phyloP scores from a whole-genome alignment of 2,329 filamentous ascomycete species.

The Canariomyces notabilis region DNA sequence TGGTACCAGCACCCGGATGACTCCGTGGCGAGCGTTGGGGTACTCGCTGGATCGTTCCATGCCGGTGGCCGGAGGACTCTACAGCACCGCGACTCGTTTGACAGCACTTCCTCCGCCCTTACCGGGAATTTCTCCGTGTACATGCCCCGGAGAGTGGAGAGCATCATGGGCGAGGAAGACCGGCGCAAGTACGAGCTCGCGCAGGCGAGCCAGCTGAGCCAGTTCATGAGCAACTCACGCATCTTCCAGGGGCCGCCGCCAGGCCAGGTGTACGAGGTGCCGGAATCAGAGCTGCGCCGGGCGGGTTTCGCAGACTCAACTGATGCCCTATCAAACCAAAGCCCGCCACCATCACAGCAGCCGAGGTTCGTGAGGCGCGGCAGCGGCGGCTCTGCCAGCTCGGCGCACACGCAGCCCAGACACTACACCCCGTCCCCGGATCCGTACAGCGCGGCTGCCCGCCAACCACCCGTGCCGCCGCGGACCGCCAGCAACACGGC shows the following conservation, averaged over 20 bases:
- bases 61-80: conserved; percentile 35
- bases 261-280: conserved; percentile 47
- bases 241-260: conserved; percentile 34
- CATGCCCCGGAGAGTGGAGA: conserved; percentile 64
- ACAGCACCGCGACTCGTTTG: conserved; percentile 58
- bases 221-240: conserved; percentile 31
- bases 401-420: conserved; percentile 9
- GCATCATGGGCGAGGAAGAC: conserved; percentile 74
- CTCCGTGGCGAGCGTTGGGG: conserved; percentile 52
- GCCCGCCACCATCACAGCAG: neutral
- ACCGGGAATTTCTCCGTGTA: conserved; percentile 58
- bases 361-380: conserved; percentile 24
- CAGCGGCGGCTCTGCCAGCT: conserved; percentile 21
- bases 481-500: conserved; percentile 23
- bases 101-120: conserved; percentile 57
- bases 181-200: conserved; percentile 67
- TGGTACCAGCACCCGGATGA: conserved; percentile 68
- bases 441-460: conserved; percentile 4
- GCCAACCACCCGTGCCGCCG: conserved; percentile 25
- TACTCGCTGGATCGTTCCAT: conserved; percentile 23
- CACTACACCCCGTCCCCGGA: conserved; percentile 13
- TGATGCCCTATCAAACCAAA: conserved; percentile 24
- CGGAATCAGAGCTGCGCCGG: conserved; percentile 39
- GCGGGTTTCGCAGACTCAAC: conserved; percentile 38
- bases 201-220: conserved; percentile 48